Percentiles rank a stretch among this genome's conserved stretches.
Evolutionary conservation across 208 protist genomes (phyloP).

Genomic region (Crithidia brevicula): DNA sequence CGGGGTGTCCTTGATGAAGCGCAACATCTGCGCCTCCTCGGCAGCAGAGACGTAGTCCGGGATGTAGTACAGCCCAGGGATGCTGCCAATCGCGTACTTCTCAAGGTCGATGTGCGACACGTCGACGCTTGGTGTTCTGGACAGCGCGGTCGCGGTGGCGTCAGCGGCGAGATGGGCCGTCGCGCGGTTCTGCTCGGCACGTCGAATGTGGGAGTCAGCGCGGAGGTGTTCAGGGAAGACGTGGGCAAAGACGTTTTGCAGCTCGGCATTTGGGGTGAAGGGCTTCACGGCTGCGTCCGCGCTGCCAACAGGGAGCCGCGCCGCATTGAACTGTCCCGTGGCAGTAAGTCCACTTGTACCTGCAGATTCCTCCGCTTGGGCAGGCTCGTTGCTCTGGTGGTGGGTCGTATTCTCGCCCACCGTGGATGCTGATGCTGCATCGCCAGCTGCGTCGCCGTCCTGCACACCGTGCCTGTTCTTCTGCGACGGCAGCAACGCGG

Average conservation of each 20-base stretch:
- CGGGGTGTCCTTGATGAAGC: slow-evolving; percentile 62
- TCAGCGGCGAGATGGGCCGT: not conserved
- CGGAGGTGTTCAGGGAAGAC: slow-evolving; percentile 73
- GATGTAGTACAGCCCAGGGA: slow-evolving; percentile 89
- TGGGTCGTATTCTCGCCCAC: too few relatives aligned
- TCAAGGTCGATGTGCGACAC: slow-evolving; percentile 62
- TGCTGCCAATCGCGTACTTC: slow-evolving; percentile 62
- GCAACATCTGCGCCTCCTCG: slow-evolving; percentile 79
- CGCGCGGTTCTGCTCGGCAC: slow-evolving; percentile 22
- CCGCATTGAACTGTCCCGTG: slow-evolving; percentile 81
- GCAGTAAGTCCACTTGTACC: not conserved
- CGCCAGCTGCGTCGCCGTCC: not conserved
- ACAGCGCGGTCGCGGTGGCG: not conserved
- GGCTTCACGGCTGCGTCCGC: slow-evolving; percentile 29
- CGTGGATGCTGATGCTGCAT: too few relatives aligned
- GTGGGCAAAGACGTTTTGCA: slow-evolving; percentile 62
- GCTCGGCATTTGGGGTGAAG: slow-evolving; percentile 50
- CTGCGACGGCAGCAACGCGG: slow-evolving; percentile 24
- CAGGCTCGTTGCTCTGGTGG: too few relatives aligned
- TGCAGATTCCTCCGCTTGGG: too few relatives aligned
- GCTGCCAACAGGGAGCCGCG: slow-evolving; percentile 79
- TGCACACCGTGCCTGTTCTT: not conserved
- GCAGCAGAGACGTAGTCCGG: slow-evolving; percentile 82
- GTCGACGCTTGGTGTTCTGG: not conserved
- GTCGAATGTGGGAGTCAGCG: slow-evolving; percentile 56